Evolutionary conservation across 2,329 filamentous ascomycete genomes (phyloP), one percentile per base, ranked within the genome.

Genomic region (Dryadomyces sulphureus): DNA sequence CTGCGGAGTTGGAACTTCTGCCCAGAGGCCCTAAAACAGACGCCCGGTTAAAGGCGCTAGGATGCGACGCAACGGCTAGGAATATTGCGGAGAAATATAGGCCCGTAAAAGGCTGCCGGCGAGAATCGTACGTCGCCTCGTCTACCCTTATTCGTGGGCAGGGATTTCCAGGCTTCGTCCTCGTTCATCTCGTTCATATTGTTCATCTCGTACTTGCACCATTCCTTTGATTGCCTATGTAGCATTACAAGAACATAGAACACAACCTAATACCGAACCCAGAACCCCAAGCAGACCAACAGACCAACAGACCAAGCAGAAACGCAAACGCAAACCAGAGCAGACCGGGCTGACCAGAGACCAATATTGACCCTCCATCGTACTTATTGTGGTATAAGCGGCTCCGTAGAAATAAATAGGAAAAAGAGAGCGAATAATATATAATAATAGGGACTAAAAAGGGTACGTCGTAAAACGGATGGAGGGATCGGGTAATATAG

Each of bases 301-400:
- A 32, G 16, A 32, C 27, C 27, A 32, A 32, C 27, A 32, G 27
- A 5, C 27, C 27, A 32, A 32, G 11, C 4, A 32, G 27, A 9
- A 14, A 32, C n/a, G n/a, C 11, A 32, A 32, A 32, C 11, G 11
- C 27, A 32, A 32, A 32, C 27, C 27, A 32, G 11, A 32, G 27
- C 27, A 32, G 27, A 32, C n/a, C n/a, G n/a, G n/a, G n/a, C n/a
- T n/a, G n/a, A n/a, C n/a, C n/a, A n/a, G n/a, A n/a, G n/a, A n/a
- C n/a, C n/a, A n/a, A n/a, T n/a, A n/a, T n/a, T n/a, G n/a, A 38
- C n/a, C 38, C 38, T 22, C 38, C 16, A 40, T 40, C 21, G 24
- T 40, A 38, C 38, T 40, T 40, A 40, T n/a, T 25, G 38, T 40
- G 38, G 38, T 40, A 40, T 40, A 40, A 40, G 22, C 38, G 38